Conservation (phyloP, 139 green algal genomes). For the Parachlorella kessleri region DNA sequence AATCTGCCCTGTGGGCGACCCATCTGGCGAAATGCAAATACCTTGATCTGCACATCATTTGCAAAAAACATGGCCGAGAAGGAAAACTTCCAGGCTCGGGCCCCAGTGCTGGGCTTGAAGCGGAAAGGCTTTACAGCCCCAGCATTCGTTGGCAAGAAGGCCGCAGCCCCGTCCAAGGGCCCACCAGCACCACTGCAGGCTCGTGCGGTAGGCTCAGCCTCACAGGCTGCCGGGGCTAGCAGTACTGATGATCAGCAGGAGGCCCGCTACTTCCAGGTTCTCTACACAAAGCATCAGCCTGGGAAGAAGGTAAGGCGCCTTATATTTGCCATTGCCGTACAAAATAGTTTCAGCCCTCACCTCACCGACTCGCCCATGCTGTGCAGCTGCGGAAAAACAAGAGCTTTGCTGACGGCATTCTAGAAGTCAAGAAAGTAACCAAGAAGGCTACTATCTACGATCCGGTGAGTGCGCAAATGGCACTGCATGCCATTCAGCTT, state of each 20-base stretch:
- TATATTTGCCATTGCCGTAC: neutral
- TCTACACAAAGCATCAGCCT: conserved; percentile 39
- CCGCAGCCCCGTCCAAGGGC: neutral
- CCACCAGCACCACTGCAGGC: neutral
- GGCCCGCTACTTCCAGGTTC: conserved; percentile 30
- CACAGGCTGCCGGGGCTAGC: neutral
- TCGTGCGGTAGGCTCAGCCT: neutral
- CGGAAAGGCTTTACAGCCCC: neutral
- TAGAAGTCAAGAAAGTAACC: conserved; percentile 40
- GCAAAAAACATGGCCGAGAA: neutral
- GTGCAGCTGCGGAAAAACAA: conserved; percentile 53
- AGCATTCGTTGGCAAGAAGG: neutral
- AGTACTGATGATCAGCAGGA: neutral
- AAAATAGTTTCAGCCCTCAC: neutral
- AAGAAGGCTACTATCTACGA: conserved; percentile 30
- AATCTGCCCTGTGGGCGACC: neutral
- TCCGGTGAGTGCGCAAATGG: neutral
- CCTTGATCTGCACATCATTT: neutral
- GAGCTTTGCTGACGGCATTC: conserved; percentile 51
- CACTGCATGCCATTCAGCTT: neutral
- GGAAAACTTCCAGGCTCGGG: neutral
- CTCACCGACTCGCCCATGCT: neutral
- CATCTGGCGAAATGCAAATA: neutral
- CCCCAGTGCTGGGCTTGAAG: neutral
- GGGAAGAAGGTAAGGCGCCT: conserved; percentile 22